Evolutionary conservation across 1,284 basidiomycete species (phyloP), one percentile per base, ranked within the genome.

Genomic region (Tetrapyrgos nigripes): DNA sequence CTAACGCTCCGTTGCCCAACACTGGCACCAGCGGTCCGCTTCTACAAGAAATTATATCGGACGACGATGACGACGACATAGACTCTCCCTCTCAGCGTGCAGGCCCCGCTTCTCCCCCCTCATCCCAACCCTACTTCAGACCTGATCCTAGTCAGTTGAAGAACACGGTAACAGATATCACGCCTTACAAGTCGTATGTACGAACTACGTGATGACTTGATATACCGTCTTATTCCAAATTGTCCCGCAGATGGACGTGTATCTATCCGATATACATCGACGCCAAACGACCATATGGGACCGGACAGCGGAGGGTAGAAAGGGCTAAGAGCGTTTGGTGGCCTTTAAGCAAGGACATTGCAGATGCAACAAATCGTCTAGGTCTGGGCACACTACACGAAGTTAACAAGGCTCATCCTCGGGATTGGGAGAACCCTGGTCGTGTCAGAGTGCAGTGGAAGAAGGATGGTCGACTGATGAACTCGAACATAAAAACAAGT

Each of bases 221-320:
- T 8, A 40, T 40, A 17, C 26, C 50, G 44, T 50, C n/a, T 53
- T 56, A 54, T 46, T 43, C 50, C 60, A n/a, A 48, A 55, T 62
- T 58, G 49, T 62, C 29, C 35, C 61, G 11, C 69, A 95, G 94
- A 68, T 98, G 96, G 96, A 91, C 93, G 60, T 91, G 92, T 66
- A 85, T 98, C 69, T 99, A 99, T 73, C 97, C 97, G 3, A 92
- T 97, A 68, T 98, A 98, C 77, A 88, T 98, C 64, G 97, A 99
- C 73, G 94, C 96, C 47, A 98, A 98, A 74, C 89, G 90, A 11
- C 88, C 94, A 2, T 92, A 92, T 71, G 85, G 88, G 8, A 89
- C 85, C 9, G 94, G 94, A 17, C 87, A 92, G 64, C 87, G 97
- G 40, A 85, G 96, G 53, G 87, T 98, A 29, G 78, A 89, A 21